Base-by-base conservation (phyloP, 257 asterid species). In the Mentha longifolia region DNA sequence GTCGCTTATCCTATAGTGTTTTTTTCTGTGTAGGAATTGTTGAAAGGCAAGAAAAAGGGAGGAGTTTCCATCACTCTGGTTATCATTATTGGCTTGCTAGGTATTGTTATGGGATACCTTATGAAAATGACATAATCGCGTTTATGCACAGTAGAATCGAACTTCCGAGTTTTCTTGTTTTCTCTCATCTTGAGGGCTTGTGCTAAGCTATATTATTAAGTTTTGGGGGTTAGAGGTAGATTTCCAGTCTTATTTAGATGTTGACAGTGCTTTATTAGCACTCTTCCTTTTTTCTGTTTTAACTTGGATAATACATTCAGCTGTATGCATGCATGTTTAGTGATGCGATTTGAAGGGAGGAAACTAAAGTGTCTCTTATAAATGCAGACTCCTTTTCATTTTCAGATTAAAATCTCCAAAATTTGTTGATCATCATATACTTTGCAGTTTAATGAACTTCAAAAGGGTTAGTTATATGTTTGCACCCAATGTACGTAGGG, bases 71-170 rank as follows among this genome's bases (percentile, higher is more conserved):
- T 78, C 68, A 66, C 76, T 10, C 22, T 72, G 11, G 84, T 88
- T 20, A 61, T 84, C 72, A 14, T 82, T 55, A 76, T 85, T 17
- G 91, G 89, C 42, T 67, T 85, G 79, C 56, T 83, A 79, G 95
- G 89, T 37, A 10, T 83, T 55, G 9, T 85, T 66, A 70, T 75
- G 72, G 95, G 88, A 25, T 85, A 80, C 81, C 71, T 80, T 54
- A 5, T 84, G 79, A 88, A 79, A 65, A 85, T 77, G 70, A 70
- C 88, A 62, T 87, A 71, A 76, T 37, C 65, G 19, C 39, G 13
- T n/a, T 74, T 57, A 61, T 59, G 12, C 3, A 35, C 42, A 14
- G 16, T 19, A 41, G 63, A 25, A 8, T 31, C 58, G 31, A 8
- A 0, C 25, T 33, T 54, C 61, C 30, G 52, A 16, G 37, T 67